Evolutionary conservation across 192 early-diverging fungal genomes (phyloP), one percentile per base, ranked within the genome.

Genomic region (Coemansia sp.): DNA sequence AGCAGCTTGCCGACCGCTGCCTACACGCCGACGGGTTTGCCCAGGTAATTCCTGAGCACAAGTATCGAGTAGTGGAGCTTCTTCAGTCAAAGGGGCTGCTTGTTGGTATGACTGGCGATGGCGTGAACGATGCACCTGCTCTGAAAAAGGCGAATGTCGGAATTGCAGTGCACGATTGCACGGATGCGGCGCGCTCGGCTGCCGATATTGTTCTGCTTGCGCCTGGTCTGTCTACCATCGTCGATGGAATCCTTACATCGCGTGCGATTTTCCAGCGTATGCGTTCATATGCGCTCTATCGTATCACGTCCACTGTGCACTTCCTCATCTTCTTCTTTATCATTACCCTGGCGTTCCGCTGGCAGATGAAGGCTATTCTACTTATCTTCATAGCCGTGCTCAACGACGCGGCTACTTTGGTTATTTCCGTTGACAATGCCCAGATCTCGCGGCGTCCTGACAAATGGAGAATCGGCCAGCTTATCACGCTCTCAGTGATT

Each of bases 21-120:
- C 82, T 87, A 49, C 90, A 92, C 59, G 91, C 92, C 16, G 95
- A 98, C 79, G 95, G 95, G 58, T 98, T 98, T 81, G 95, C 94
- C 18, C 93, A 96, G 74, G 95, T 98, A 33, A 95, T 95, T 81
- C 95, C 95, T 57, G 95, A 98, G 77, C 94, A 98, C 91, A 98
- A 98, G 82, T 95, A 93, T 84, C 86, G 89, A 33, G 94, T 98
- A n/a, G 95, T 98, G 35, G 94, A 98, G 82, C 74, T 96, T 42
- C 79, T 98, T 30, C 95, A 98, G 81, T 90, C 93, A 48, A 86
- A 89, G 65, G 91, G 90, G n/a, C 68, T 88, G 23, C 72, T 93
- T 12, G 91, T 94, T 60, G 92, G 93, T 71, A 97, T 98, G 95
- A 97, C 95, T 40, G 96, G 96, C 72, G 95, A 95, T 81, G 94